Conservation (phyloP, 2,329 filamentous ascomycete species). For the Penicillium sp. region DNA sequence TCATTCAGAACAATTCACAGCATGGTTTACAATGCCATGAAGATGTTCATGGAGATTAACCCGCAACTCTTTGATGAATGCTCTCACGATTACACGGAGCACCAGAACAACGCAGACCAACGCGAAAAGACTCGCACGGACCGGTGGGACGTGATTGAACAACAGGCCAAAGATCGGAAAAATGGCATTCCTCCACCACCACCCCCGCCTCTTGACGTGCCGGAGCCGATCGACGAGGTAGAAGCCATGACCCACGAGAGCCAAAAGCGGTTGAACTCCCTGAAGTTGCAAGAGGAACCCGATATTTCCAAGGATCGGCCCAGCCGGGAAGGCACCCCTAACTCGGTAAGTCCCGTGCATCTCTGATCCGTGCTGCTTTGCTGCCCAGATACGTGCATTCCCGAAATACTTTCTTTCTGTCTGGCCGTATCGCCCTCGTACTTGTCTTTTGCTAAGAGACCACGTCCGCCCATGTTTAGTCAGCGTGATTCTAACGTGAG, state of each 20-base stretch:
- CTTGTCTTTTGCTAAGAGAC: conserved; percentile 44
- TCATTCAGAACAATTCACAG: conserved; percentile 86
- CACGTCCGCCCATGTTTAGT: conserved; percentile 37
- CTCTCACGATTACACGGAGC: conserved; percentile 95
- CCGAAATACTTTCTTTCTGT: conserved; percentile 19
- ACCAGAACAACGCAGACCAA: conserved; percentile 86
- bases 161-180: conserved; percentile 72
- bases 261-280: conserved; percentile 80
- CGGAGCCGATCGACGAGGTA: conserved; percentile 62
- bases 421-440: conserved; percentile 18
- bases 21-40: conserved; percentile 99
- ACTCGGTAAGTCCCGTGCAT: conserved; percentile 45
- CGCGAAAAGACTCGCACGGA: conserved; percentile 77
- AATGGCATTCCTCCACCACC: conserved; percentile 41
- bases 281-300: conserved; percentile 80
- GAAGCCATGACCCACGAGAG: conserved; percentile 79
- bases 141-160: conserved; percentile 83
- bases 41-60: conserved; percentile 99
- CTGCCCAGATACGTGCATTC: conserved; percentile 24
- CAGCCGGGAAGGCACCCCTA: conserved; percentile 37
- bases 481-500: conserved; percentile 49
- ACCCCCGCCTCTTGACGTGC: conserved; percentile 44
- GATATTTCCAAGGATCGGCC: conserved; percentile 53
- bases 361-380: conserved; percentile 25
- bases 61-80: conserved; percentile 98